phyloP scores from a whole-genome alignment of 2,329 filamentous ascomycete species.

The Hortaea werneckii region DNA sequence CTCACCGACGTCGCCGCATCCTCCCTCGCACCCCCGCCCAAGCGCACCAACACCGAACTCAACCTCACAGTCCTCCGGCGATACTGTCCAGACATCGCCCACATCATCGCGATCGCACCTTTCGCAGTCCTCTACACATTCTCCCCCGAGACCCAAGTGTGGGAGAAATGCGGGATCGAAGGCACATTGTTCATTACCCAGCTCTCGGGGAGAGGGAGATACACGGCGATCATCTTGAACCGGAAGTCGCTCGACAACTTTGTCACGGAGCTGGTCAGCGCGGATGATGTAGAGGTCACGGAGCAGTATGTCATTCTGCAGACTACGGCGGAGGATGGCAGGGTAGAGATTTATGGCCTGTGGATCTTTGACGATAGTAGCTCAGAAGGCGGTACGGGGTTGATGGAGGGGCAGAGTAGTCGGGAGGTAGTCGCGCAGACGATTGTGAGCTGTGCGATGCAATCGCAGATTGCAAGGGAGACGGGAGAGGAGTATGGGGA shows the following conservation, averaged over 20 bases:
- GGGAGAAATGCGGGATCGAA: conserved; percentile 80
- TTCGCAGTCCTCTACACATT: conserved; percentile 84
- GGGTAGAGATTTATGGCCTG: conserved; percentile 44
- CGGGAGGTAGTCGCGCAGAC: conserved; percentile 43
- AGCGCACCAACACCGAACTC: conserved; percentile 70
- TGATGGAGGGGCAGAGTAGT: conserved; percentile 24
- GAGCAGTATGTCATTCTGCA: conserved; percentile 53
- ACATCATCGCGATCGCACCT: conserved; percentile 69
- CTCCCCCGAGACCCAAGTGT: conserved; percentile 51
- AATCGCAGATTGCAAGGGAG: conserved; percentile 29
- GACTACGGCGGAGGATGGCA: conserved; percentile 27
- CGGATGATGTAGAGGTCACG: conserved; percentile 36
- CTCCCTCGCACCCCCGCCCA: conserved; percentile 32
- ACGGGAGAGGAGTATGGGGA: background rate
- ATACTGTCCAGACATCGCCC: conserved; percentile 63
- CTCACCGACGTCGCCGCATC: conserved; percentile 20
- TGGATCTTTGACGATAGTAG: conserved; percentile 57
- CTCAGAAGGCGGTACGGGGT: conserved; percentile 16
- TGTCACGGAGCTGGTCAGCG: conserved; percentile 31
- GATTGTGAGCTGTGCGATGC: conserved; percentile 46
- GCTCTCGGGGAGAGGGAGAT: conserved; percentile 12
- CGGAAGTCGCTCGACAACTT: conserved; percentile 40
- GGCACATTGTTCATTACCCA: conserved; percentile 70
- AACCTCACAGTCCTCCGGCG: conserved; percentile 77
- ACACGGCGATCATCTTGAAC: conserved; percentile 38